Conservation (phyloP, 2,329 filamentous ascomycete genomes). For the Fusarium sp. region DNA sequence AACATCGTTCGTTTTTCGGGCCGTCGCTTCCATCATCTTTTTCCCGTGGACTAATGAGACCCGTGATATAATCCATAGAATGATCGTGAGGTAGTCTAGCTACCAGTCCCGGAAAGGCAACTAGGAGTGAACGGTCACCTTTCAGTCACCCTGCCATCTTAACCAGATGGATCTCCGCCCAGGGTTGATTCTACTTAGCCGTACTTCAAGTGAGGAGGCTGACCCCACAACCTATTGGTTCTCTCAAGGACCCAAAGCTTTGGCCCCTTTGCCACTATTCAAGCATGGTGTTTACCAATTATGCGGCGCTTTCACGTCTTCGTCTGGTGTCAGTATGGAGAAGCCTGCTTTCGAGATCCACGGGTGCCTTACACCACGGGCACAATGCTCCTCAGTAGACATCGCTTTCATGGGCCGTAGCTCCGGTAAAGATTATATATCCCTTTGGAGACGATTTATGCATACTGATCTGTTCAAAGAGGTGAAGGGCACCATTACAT, state of each 20-base stretch:
- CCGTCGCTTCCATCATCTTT: slow-evolving; percentile 34
- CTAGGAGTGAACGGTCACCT: slow-evolving; percentile 7
- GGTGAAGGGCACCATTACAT: not conserved
- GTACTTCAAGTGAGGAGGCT: slow-evolving; percentile 5
- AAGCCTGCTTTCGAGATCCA: not conserved
- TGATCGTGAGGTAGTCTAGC: slow-evolving; percentile 13
- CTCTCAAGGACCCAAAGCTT: not conserved
- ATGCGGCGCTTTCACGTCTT: not conserved
- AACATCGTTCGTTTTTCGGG: slow-evolving; percentile 18
- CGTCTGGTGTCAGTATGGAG: not conserved
- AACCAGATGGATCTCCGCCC: slow-evolving; percentile 12
- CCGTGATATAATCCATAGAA: not conserved
- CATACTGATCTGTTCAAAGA: not conserved
- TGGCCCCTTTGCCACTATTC: slow-evolving; percentile 1
- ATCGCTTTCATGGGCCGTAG: slow-evolving; percentile 1
- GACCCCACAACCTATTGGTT: not conserved
- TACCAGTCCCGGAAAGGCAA: slow-evolving; percentile 15
- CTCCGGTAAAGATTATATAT: not conserved
- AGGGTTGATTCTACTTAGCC: slow-evolving; percentile 23
- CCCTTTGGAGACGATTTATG: not conserved
- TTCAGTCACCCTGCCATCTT: slow-evolving; percentile 22
- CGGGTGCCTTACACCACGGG: not conserved
- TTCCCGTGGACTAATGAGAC: slow-evolving; percentile 7
- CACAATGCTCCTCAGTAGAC: not conserved
- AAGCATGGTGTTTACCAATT: not conserved